Evolutionary conservation across 2,329 filamentous ascomycete genomes (phyloP).

Genomic region (Teratosphaeria gauchensis): DNA sequence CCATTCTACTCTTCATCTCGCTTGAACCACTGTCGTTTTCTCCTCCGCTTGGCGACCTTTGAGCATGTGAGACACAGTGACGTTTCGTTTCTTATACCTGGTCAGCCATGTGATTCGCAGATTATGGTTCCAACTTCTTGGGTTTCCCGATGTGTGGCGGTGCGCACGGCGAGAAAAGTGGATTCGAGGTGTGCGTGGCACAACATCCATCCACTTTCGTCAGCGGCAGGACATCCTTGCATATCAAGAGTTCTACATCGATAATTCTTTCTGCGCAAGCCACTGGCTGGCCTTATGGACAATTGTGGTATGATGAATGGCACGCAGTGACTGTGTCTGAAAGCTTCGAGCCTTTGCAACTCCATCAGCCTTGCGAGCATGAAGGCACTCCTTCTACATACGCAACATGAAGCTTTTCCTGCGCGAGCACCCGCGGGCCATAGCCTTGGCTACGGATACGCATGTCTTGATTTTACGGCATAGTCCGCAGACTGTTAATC

Average conservation of each 20-base stretch:
- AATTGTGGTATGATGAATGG: neutral
- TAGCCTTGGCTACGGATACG: conserved; percentile 70
- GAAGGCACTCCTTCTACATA: neutral
- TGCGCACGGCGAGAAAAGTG: neutral
- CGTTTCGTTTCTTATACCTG: no score
- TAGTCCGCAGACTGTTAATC: conserved; percentile 36
- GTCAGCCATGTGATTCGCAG: no score
- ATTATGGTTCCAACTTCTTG: no score
- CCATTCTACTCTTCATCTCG: neutral
- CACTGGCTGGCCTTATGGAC: neutral
- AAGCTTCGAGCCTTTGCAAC: neutral
- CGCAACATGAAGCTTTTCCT: conserved; percentile 63
- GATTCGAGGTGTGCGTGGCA: neutral
- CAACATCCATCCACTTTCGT: neutral
- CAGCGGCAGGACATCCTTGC: neutral
- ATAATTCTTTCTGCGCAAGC: neutral
- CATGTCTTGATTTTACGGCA: conserved; percentile 80
- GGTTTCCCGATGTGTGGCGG: neutral
- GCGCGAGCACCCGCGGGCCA: conserved; percentile 78
- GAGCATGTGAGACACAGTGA: no score
- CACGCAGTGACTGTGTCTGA: neutral
- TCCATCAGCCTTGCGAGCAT: neutral
- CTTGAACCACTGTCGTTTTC: no score
- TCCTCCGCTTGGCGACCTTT: no score
- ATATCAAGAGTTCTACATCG: neutral